Conservation (phyloP, 768 basidiomycete species). For the Exsudoporus frostii region DNA sequence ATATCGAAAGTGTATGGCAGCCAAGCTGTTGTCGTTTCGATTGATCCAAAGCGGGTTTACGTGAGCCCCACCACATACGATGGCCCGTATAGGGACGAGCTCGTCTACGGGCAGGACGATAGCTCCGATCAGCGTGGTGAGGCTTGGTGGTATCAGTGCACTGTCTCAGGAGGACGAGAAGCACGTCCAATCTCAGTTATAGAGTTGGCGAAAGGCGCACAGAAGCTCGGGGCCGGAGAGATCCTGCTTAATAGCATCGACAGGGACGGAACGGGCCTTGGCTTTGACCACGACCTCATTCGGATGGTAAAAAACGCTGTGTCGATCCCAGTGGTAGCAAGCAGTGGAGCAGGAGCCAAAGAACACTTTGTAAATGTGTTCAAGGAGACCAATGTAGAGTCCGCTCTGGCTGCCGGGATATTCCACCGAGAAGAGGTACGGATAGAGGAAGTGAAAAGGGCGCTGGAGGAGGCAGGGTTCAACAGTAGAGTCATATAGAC, state of each 20-base stretch:
- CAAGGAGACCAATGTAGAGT: constrained; percentile 72
- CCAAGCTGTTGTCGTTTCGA: constrained; percentile 97
- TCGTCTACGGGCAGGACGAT: constrained; percentile 46
- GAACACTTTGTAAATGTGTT: constrained; percentile 92
- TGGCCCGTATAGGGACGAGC: constrained; percentile 64
- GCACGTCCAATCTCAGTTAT: constrained; percentile 79
- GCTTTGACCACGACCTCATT: constrained; percentile 87
- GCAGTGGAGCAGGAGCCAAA: constrained; percentile 83
- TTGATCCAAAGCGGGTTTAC: constrained; percentile 88
- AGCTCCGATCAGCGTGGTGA: constrained; percentile 57
- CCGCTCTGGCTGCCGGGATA: constrained; percentile 94
- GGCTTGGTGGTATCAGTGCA: constrained; percentile 99
- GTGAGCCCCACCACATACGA: constrained; percentile 63
- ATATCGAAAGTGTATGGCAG: constrained; percentile 87
- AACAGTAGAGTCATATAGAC: constrained; percentile 40
- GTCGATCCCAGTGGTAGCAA: constrained; percentile 89
- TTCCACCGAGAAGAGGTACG: constrained; percentile 90
- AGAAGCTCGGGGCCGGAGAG: constrained; percentile 90
- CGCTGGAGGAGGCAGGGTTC: constrained; percentile 45
- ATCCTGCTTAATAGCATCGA: constrained; percentile 95
- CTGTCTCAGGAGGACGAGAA: constrained; percentile 91
- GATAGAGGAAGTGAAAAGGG: constrained; percentile 76
- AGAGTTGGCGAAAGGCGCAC: constrained; percentile 89
- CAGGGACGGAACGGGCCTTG: constrained; percentile 87
- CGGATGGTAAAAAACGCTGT: constrained; percentile 72